phyloP scores from a whole-genome alignment of 2,329 filamentous ascomycete species.

The Aspergillus puulaauensis region DNA sequence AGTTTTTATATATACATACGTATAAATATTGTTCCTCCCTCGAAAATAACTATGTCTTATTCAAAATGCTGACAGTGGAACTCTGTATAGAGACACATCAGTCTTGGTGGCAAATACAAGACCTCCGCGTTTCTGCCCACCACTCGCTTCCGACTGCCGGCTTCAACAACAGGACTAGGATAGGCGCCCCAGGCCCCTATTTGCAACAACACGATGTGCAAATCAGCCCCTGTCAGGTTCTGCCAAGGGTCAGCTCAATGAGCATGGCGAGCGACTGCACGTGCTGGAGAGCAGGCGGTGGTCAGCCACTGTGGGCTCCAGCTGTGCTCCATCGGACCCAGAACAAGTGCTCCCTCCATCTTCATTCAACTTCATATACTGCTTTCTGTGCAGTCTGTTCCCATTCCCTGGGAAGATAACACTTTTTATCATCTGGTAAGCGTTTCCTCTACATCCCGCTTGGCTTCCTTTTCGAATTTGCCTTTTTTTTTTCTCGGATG shows the following conservation, averaged over 20 bases:
- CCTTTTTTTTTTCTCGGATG: neutral
- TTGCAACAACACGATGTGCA: neutral
- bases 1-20: too few species aligned
- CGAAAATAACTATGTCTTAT: neutral
- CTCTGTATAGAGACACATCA: too few species aligned
- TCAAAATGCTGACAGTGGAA: too few species aligned
- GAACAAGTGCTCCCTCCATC: neutral
- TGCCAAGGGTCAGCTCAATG: constrained; percentile 1
- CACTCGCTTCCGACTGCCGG: neutral
- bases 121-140: neutral
- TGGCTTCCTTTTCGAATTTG: neutral
- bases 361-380: neutral
- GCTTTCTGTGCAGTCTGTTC: neutral
- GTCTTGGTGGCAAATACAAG: too few species aligned
- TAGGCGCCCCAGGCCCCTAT: neutral
- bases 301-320: too few species aligned
- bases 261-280: neutral
- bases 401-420: neutral
- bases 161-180: neutral
- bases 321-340: neutral
- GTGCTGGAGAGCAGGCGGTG: constrained; percentile 1
- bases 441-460: neutral
- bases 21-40: too few species aligned
- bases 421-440: neutral
- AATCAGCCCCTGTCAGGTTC: neutral